phyloP scores from a whole-genome alignment of 495 filamentous ascomycete genomes.

The Melanomma pulvis-pyrius region DNA sequence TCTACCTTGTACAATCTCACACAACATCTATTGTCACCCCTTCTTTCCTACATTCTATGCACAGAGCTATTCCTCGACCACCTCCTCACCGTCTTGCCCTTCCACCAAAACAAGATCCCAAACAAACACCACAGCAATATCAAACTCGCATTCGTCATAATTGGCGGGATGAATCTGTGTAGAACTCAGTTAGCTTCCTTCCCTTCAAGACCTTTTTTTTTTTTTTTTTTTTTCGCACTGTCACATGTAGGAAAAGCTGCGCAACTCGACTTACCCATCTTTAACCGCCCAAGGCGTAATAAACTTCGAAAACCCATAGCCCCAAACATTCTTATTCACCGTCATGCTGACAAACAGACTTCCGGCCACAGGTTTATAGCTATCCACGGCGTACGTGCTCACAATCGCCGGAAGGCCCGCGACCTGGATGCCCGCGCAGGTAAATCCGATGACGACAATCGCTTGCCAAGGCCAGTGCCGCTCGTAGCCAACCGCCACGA shows the following conservation, averaged over 20 bases:
- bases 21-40: not conserved
- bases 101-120: constrained; percentile 59
- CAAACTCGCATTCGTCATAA: constrained; percentile 51
- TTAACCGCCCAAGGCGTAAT: constrained; percentile 42
- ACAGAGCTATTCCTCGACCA: constrained; percentile 59
- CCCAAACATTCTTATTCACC: constrained; percentile 51
- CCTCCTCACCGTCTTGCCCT: constrained; percentile 59
- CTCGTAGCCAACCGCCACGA: constrained; percentile 64
- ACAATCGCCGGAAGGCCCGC: constrained; percentile 60
- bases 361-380: constrained; percentile 56
- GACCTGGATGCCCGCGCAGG: constrained; percentile 59
- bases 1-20: no score
- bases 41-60: constrained; percentile 52
- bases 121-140: constrained; percentile 56
- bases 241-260: not conserved
- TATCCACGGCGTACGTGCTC: constrained; percentile 60
- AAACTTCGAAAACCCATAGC: constrained; percentile 48
- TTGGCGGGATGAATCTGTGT: constrained; percentile 30
- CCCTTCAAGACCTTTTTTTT: no score
- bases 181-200: not conserved
- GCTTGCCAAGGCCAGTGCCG: constrained; percentile 59
- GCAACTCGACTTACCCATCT: constrained; percentile 28
- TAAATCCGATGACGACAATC: constrained; percentile 59
- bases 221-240: no score
- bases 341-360: constrained; percentile 48